Evolutionary conservation across 495 filamentous ascomycete genomes (phyloP).

Genomic region (Sporormia fimetaria): DNA sequence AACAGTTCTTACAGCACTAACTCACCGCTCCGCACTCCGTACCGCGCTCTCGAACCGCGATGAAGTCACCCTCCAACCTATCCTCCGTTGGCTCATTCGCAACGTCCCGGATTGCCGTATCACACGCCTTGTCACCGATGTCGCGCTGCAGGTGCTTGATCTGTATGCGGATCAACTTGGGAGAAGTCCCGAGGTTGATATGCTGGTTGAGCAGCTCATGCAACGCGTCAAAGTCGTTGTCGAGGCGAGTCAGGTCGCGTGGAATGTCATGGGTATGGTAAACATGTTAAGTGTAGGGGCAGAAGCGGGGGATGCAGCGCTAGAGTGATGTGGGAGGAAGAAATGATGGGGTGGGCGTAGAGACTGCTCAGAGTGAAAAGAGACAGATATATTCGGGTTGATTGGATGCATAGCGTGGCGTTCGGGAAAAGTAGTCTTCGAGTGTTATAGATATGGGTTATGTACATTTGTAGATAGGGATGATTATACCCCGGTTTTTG

Average conservation of each 20-base stretch:
- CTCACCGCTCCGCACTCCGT: conserved; percentile 79
- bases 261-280: conserved; percentile 71
- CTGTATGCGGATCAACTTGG: conserved; percentile 74
- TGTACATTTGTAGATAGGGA: too few relatives aligned
- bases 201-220: conserved; percentile 51
- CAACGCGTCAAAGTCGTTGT: conserved; percentile 61
- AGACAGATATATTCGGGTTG: too few relatives aligned
- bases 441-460: too few relatives aligned
- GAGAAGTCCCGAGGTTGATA: conserved; percentile 60
- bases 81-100: conserved; percentile 71
- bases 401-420: too few relatives aligned
- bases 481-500: too few relatives aligned
- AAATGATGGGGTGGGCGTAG: too few relatives aligned
- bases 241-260: conserved; percentile 68
- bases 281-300: conserved; percentile 52
- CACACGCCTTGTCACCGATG: conserved; percentile 63
- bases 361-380: too few relatives aligned
- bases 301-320: background rate
- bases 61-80: conserved; percentile 65
- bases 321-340: background rate
- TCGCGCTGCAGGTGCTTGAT: conserved; percentile 68
- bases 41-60: conserved; percentile 73
- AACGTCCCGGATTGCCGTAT: conserved; percentile 70
- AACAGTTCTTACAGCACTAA: conserved; percentile 69
- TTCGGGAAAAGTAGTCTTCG: too few relatives aligned